These are phyloP conservation scores for Plasmodium berghei DNA, from an alignment of 169 alveolate genomes.

Conservation along the genomic window DNA sequence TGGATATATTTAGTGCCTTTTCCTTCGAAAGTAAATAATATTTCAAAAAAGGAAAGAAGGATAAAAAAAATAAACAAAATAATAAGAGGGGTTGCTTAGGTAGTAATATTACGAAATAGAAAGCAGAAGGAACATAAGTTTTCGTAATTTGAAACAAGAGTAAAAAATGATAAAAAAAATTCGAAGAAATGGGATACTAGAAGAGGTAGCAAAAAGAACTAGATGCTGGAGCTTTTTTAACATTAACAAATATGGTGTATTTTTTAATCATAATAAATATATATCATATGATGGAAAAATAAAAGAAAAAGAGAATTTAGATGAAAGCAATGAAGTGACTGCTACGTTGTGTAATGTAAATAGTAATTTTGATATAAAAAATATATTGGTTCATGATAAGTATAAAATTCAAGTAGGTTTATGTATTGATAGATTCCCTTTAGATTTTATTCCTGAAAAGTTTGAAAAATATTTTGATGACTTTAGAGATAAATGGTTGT, in stretches of 20 bases:
- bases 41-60: no score
- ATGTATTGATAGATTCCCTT: slow-evolving; percentile 73
- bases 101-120: no score
- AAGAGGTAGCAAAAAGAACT: background rate
- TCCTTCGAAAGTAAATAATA: no score
- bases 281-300: background rate
- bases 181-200: background rate
- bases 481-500: slow-evolving; percentile 66
- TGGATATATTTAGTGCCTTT: no score
- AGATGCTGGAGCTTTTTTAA: no score
- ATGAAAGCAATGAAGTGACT: background rate
- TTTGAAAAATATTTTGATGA: slow-evolving; percentile 69
- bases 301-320: background rate
- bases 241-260: background rate
- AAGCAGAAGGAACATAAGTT: no score
- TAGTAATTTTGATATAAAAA: slow-evolving; percentile 54
- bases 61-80: no score
- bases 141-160: no score
- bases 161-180: slow-evolving; percentile 5
- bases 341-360: slow-evolving; percentile 6
- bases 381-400: slow-evolving; percentile 59
- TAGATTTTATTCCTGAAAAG: slow-evolving; percentile 46
- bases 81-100: no score
- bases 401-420: slow-evolving; percentile 67
- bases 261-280: slow-evolving; percentile 9